Evolutionary conservation across 306 rosid genomes (phyloP), one percentile per base, ranked within the genome.

Genomic region (Dalbergia oliveri): DNA sequence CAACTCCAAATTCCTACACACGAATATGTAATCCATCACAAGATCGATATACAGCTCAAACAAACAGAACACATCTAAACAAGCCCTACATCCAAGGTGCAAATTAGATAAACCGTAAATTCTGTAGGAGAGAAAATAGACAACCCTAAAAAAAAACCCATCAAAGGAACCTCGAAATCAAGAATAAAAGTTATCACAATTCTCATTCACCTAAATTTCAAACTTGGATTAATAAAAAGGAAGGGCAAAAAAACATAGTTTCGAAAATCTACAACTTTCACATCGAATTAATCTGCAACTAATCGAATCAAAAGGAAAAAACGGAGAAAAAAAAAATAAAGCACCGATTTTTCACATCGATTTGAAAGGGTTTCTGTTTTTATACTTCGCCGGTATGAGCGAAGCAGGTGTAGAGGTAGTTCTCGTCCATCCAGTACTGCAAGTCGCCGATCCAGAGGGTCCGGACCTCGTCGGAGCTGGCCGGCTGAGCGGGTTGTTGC

Each of bases 371-470:
- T 50, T 26, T 26, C 1, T 26, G 31, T 50, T 5, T 50, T 6
- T 4, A 53, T 80, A 94, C 99, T 97, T 95, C 99, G 83, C 95
- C 97, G 4, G 94, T 86, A 34, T 81, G 91, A 41, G 89, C 89
- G 26, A 95, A 91, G 67, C 97, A 90, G 39, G 8, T 66, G 14
- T 60, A 93, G 7, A 95, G 81, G 73, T 93, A 93, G 83, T 10
- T 88, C 86, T 95, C 99, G 33, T 91, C 97, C 99, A 95, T 95
- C 99, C 99, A 95, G 84, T 85, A 90, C 85, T 93, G 97, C 87
- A 95, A 79, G 87, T 95, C 99, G 0, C 98, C 98, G 90, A 94
- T 92, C 98, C 97, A 93, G 2, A 93, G 96, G 11, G 99, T 91
- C 35, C 98, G 96, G 53, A 95, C 92, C 88, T 95, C 98, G 9